Conservation (phyloP, 805 yeast species). For the Lipomyces lipofer region DNA sequence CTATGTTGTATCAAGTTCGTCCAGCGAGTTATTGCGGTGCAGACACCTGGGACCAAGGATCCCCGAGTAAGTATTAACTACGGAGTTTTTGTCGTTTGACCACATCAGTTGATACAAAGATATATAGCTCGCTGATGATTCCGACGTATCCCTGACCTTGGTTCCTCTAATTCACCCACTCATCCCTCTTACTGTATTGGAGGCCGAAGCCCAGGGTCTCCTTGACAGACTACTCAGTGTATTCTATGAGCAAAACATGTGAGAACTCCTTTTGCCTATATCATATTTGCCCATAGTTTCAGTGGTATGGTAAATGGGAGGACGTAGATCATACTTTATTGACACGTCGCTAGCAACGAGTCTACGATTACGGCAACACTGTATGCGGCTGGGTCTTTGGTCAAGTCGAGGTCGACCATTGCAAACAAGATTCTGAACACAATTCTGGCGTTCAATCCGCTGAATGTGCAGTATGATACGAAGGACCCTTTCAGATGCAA, state of each 20-base stretch:
- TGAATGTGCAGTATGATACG: slow-evolving; percentile 25
- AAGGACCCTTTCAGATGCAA: slow-evolving; percentile 34
- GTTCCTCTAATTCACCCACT: slow-evolving; percentile 65
- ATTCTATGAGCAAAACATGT: slow-evolving; percentile 56
- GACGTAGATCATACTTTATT: background rate
- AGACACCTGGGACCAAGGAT: slow-evolving; percentile 46
- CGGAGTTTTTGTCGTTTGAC: background rate
- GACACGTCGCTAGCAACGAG: slow-evolving; percentile 35
- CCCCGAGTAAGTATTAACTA: slow-evolving; percentile 35
- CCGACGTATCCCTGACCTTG: slow-evolving; percentile 51
- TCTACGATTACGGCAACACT: slow-evolving; percentile 67
- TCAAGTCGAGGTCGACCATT: slow-evolving; percentile 64
- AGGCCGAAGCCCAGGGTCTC: slow-evolving; percentile 68
- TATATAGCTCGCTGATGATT: slow-evolving; percentile 25
- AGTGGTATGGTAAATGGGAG: background rate
- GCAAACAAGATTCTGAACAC: slow-evolving; percentile 56
- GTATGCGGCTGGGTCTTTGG: slow-evolving; percentile 61
- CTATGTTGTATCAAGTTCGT: slow-evolving; percentile 75
- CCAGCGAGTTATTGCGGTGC: slow-evolving; percentile 57
- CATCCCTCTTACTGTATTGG: slow-evolving; percentile 54
- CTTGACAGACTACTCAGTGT: slow-evolving; percentile 64
- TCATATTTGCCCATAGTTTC: background rate
- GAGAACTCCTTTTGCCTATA: slow-evolving; percentile 26
- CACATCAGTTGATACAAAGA: background rate
- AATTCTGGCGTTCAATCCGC: slow-evolving; percentile 58